Percentiles rank a stretch among this genome's conserved stretches.
Conservation (phyloP, 768 basidiomycete genomes). For the Gloeopeniophorella convolvens region DNA sequence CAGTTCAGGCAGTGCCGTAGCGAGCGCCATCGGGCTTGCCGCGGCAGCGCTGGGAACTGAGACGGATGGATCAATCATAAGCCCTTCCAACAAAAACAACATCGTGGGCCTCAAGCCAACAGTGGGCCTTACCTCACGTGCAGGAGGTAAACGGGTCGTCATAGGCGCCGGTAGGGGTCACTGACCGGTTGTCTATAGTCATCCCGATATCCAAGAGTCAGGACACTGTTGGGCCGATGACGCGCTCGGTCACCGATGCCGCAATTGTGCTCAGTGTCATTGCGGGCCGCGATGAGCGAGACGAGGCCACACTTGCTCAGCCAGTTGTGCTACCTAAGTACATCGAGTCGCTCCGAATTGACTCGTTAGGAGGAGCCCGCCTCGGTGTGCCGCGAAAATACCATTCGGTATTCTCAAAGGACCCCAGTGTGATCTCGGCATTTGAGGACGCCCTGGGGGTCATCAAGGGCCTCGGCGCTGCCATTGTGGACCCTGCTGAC, state of each 20-base stretch:
- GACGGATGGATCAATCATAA: conserved; percentile 44
- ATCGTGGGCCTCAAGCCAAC: conserved; percentile 34
- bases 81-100: conserved; percentile 31
- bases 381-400: conserved; percentile 39
- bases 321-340: conserved; percentile 49
- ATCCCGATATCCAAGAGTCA: conserved; percentile 22
- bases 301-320: conserved; percentile 36
- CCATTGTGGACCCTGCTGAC: conserved; percentile 57
- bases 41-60: conserved; percentile 41
- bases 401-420: conserved; percentile 24
- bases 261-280: conserved; percentile 33
- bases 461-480: conserved; percentile 36
- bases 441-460: conserved; percentile 36
- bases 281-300: conserved; percentile 36
- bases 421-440: conserved; percentile 27
- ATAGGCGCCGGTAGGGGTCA: neutral
- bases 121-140: conserved; percentile 31
- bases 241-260: conserved; percentile 31
- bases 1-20: conserved; percentile 38
- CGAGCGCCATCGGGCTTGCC: conserved; percentile 37
- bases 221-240: conserved; percentile 34
- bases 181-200: conserved; percentile 10
- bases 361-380: conserved; percentile 41
- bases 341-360: conserved; percentile 41
- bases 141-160: conserved; percentile 26